phyloP scores from a whole-genome alignment of 768 basidiomycete species.

The Kondoa malvinella region DNA sequence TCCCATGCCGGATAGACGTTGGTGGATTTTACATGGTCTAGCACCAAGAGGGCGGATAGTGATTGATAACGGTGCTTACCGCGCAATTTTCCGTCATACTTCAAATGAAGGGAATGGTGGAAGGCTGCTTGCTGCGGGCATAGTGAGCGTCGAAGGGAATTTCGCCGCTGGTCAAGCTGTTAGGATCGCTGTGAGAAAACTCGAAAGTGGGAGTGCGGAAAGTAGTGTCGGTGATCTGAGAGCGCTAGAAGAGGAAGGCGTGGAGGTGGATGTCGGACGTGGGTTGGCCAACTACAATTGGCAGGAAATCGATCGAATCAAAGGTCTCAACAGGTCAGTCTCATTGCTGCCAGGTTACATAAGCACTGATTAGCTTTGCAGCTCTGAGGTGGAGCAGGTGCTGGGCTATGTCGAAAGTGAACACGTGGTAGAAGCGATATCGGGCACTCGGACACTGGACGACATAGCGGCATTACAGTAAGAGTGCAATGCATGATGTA shows the following conservation, averaged over 20 bases:
- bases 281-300: constrained; percentile 94
- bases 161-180: constrained; percentile 95
- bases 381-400: constrained; percentile 58
- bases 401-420: constrained; percentile 92
- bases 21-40: constrained; percentile 93
- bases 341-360: background rate
- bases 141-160: constrained; percentile 63
- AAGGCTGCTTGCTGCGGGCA: constrained; percentile 77
- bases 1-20: constrained; percentile 72
- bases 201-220: background rate
- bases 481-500: background rate
- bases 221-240: background rate
- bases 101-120: constrained; percentile 50
- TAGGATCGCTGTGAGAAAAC: constrained; percentile 41
- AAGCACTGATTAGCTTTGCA: constrained; percentile 30
- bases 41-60: constrained; percentile 72
- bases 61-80: constrained; percentile 75
- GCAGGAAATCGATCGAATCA: constrained; percentile 69
- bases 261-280: constrained; percentile 71
- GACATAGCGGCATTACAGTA: background rate
- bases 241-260: constrained; percentile 30
- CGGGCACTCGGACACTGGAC: background rate
- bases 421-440: constrained; percentile 61
- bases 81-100: constrained; percentile 47
- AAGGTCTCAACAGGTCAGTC: constrained; percentile 76